These are phyloP conservation scores for Plasmodium gonderi DNA, from an alignment of 169 alveolate species.

Conservation along the genomic window DNA sequence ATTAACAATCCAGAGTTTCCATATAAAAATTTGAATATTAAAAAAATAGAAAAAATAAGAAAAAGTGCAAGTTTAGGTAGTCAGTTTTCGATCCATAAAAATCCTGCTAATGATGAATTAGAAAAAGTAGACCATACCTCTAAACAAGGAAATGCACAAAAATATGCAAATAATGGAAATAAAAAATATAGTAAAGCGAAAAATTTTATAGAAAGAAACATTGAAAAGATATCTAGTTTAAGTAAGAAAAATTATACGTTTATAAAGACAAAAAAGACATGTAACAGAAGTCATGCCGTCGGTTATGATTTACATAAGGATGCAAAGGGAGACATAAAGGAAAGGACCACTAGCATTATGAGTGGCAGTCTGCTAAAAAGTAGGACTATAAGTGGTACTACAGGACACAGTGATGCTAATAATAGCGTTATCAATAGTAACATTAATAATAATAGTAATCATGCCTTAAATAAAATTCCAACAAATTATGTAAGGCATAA, in stretches of 20 bases:
- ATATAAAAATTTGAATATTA: constrained; percentile 54
- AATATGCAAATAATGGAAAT: neutral
- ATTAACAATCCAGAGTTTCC: constrained; percentile 75
- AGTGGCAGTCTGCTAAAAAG: constrained; percentile 1
- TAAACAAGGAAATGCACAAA: constrained; percentile 12
- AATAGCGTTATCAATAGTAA: neutral
- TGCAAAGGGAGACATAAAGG: constrained; percentile 7
- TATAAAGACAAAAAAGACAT: constrained; percentile 22
- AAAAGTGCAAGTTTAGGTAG: constrained; percentile 42
- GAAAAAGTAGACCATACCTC: neutral
- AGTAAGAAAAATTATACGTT: constrained; percentile 61
- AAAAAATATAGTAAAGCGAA: constrained; percentile 26
- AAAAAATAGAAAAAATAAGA: constrained; percentile 60
- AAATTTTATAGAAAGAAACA: constrained; percentile 61
- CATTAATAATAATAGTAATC: neutral
- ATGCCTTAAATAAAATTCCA: neutral
- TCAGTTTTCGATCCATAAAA: neutral
- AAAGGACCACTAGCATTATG: neutral
- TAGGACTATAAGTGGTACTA: neutral
- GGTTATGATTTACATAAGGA: constrained; percentile 37
- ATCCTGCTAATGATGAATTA: constrained; percentile 7
- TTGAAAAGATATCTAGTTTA: constrained; percentile 59
- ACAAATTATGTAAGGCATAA: neutral
- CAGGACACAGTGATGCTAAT: neutral
- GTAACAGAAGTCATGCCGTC: constrained; percentile 34